Evolutionary conservation across 2,329 filamentous ascomycete species (phyloP).

Genomic region (Pseudocercospora fuligena): DNA sequence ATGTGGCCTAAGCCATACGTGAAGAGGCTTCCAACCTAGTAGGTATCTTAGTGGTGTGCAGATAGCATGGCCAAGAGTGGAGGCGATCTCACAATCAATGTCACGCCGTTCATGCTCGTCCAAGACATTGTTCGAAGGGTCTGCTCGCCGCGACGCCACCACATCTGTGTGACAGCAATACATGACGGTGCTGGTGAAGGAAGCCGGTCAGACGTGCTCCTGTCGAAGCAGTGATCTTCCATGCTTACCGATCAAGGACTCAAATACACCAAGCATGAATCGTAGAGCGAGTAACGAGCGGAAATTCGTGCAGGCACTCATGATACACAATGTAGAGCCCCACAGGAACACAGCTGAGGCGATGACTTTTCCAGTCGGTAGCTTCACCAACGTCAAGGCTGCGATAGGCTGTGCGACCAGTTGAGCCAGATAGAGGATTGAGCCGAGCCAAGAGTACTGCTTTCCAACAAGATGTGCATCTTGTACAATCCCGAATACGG

Average conservation of each 20-base stretch:
- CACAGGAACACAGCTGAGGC: constrained; percentile 50
- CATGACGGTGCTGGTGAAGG: constrained; percentile 19
- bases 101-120: constrained; percentile 28
- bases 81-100: constrained; percentile 14
- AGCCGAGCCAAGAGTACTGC: constrained; percentile 58
- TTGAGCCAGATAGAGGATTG: constrained; percentile 59
- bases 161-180: constrained; percentile 29
- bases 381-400: constrained; percentile 55
- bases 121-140: constrained; percentile 23
- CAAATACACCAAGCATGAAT: constrained; percentile 62
- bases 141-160: constrained; percentile 28
- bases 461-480: constrained; percentile 62
- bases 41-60: not conserved
- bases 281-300: constrained; percentile 36
- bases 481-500: constrained; percentile 65
- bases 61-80: not conserved
- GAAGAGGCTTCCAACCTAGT: constrained; percentile 24
- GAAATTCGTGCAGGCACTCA: constrained; percentile 15
- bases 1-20: constrained; percentile 28
- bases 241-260: constrained; percentile 39
- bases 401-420: constrained; percentile 58
- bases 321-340: constrained; percentile 41
- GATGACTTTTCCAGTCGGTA: constrained; percentile 55
- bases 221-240: not conserved
- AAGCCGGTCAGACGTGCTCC: not conserved